Percentiles rank a stretch among this genome's conserved stretches.
These are phyloP conservation scores for Zygosaccharomyces rouxii DNA, from an alignment of 805 yeast genomes.

Conservation along the genomic window DNA sequence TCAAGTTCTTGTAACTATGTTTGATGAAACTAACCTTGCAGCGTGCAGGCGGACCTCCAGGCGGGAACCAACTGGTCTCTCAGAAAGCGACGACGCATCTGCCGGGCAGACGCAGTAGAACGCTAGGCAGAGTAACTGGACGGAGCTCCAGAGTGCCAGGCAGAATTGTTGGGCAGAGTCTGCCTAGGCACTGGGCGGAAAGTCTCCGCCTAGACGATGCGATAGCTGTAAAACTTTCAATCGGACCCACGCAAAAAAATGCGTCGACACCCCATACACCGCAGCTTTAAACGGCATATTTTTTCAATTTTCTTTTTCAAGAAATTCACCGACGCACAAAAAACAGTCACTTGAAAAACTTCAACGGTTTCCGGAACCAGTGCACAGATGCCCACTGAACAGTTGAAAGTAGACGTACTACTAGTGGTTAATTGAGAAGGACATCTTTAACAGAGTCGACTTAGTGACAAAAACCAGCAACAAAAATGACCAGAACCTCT, in stretches of 20 bases:
- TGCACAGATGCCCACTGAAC: not conserved
- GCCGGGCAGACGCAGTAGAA: not conserved
- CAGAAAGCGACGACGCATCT: not conserved
- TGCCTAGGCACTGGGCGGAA: not conserved
- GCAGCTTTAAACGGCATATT: not conserved
- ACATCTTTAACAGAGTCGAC: not conserved
- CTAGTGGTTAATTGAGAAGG: not conserved
- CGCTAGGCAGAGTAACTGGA: not conserved
- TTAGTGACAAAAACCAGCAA: conserved; percentile 9
- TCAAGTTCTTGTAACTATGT: conserved; percentile 1
- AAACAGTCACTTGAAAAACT: conserved; percentile 14
- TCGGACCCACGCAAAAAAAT: conserved; percentile 1
- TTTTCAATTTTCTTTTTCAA: not conserved
- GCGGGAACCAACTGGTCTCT: not conserved
- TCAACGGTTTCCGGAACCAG: not conserved
- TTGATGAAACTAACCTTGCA: not conserved
- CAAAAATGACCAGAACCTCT: conserved; percentile 91
- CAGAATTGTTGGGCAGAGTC: not conserved
- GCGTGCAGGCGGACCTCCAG: not conserved
- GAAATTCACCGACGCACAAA: not conserved
- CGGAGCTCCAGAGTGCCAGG: not conserved
- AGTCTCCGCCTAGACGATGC: not conserved
- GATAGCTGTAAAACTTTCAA: not conserved
- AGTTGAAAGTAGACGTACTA: not conserved
- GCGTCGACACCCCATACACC: conserved; percentile 1